phyloP scores from a whole-genome alignment of 129 eudicot genomes.

The carrot (Daucus carota) region DNA sequence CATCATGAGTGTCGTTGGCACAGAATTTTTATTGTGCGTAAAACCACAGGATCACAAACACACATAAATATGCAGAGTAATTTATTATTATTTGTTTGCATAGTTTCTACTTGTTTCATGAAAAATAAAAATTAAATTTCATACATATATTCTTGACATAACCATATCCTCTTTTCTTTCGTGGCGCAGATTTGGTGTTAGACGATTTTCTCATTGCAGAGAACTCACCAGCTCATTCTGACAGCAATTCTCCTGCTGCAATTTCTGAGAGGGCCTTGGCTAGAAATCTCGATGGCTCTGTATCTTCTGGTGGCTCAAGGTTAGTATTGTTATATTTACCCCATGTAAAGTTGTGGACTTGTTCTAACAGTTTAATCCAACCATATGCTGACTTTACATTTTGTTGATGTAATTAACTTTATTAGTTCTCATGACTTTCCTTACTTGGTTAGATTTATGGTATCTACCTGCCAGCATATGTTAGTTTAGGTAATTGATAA shows the following conservation, averaged over 20 bases:
- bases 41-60: background rate
- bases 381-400: background rate
- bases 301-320: constrained; percentile 58
- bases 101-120: background rate
- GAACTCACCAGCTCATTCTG: constrained; percentile 67
- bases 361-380: background rate
- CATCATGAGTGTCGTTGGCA: background rate
- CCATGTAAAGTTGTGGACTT: background rate
- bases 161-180: background rate
- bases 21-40: background rate
- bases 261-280: constrained; percentile 36
- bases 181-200: constrained; percentile 64
- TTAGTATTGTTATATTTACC: constrained; percentile 12
- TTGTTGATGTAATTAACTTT: background rate
- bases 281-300: constrained; percentile 35
- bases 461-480: background rate
- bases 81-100: background rate
- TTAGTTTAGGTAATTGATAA: background rate
- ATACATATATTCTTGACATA: background rate
- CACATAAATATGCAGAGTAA: background rate
- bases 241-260: constrained; percentile 40
- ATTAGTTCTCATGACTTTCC: background rate
- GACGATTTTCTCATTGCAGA: constrained; percentile 87
- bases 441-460: background rate
- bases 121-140: no score